A percentile compares a stretch with the other conserved stretches of the same genome.
phyloP scores from a whole-genome alignment of 2,329 filamentous ascomycete species.

The Ophiognomonia clavigignenti-juglandacearum region DNA sequence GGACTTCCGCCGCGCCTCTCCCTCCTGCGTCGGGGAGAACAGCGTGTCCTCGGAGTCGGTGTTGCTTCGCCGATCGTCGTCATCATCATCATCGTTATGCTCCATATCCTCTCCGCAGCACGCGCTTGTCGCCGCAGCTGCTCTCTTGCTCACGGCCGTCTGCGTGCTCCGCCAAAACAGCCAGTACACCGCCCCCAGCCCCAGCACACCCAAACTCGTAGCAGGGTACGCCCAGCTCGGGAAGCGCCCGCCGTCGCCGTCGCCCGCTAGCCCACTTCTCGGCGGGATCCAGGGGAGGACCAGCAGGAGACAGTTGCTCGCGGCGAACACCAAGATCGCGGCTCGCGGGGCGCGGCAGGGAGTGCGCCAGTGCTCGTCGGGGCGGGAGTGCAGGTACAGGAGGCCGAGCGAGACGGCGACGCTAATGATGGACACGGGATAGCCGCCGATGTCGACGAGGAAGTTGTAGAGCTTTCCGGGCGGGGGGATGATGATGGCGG shows the following conservation, averaged over 20 bases:
- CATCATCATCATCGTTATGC: not conserved
- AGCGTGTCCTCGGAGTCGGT: not conserved
- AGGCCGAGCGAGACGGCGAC: constrained; percentile 29
- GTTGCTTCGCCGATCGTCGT: not conserved
- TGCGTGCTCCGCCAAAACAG: constrained; percentile 25
- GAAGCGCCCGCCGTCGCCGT: constrained; percentile 21
- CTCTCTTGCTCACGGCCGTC: not conserved
- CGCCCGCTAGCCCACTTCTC: constrained; percentile 16
- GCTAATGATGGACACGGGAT: constrained; percentile 31
- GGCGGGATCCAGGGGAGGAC: constrained; percentile 33
- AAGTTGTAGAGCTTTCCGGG: constrained; percentile 36
- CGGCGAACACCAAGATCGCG: constrained; percentile 26
- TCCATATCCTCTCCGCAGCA: not conserved
- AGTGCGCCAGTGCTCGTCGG: constrained; percentile 24
- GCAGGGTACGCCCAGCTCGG: constrained; percentile 32
- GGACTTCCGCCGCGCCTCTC: constrained; percentile 3
- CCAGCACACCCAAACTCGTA: constrained; percentile 29
- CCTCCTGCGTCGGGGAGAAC: constrained; percentile 1
- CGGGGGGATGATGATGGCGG: constrained; percentile 48
- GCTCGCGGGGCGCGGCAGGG: constrained; percentile 26
- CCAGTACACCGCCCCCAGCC: constrained; percentile 30
- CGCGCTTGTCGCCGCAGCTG: not conserved
- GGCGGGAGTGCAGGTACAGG: constrained; percentile 26
- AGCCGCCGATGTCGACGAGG: constrained; percentile 32
- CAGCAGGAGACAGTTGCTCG: constrained; percentile 28